Base-by-base conservation (phyloP, 176 grass and related monocot genomes). In the Hordeum marinum region DNA sequence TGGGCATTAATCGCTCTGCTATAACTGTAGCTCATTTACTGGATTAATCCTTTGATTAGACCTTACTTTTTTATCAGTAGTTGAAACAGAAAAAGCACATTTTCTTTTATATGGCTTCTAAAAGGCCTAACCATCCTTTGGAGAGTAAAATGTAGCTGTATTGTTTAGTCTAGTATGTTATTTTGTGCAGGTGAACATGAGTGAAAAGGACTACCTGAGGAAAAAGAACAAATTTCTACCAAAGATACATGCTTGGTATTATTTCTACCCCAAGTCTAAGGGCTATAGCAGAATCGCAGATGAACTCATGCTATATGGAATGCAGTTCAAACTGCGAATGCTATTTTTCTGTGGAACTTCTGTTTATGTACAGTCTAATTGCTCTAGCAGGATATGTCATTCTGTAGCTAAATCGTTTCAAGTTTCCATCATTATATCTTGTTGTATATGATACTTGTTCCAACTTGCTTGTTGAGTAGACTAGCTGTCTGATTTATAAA, bases 161-260 rank as follows among this genome's bases (percentile, higher is more conserved):
- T 60, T 65, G 8, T 63, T 84, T 45, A 37, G 60, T 77, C 9
- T 63, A 50, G 2, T 82, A 18, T 66, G n/a, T 60, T 90, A 58
- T 80, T 80, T 90, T 79, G 72, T 94, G 50, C 81, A 98, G 96
- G 96, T 98, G 71, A 98, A 98, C 65, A 95, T 98, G 96, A 98
- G 92, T 89, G 96, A 98, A 84, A 98, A 86, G 88, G 93, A 98
- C 57, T 98, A 94, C 80, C 93, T 95, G 89, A 89, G 96, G 78
- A 98, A 94, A 89, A 98, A 98, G 86, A 98, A 98, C 91, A 98
- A 98, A 64, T 98, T 98, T 66, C 79, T 98, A 15, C 96, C 96
- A 3, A 98, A 95, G 87, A 98, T 98, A 86, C 96, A 98, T 79
- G 79, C 96, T 36, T 98, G 96, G 96, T 98, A 94, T 58, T 11